phyloP scores from a whole-genome alignment of 1,284 basidiomycete genomes.

The Omphalotus olearius region DNA sequence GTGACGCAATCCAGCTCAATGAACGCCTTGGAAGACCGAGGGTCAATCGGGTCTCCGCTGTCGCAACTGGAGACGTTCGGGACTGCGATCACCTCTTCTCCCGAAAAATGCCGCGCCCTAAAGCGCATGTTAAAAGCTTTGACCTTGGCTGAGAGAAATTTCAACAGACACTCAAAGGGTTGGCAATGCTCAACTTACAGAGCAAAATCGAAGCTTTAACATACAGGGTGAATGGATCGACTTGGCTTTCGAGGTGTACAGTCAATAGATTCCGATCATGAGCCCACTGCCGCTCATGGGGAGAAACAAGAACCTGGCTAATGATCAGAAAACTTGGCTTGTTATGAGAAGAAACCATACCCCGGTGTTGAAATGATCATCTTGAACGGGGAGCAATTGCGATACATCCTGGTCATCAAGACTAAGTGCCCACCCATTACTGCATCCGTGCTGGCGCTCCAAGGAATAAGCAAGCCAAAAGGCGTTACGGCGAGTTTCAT shows the following conservation, averaged over 20 bases:
- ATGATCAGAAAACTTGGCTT: conserved; percentile 17
- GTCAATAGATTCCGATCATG: conserved; percentile 55
- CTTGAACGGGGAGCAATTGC: conserved; percentile 62
- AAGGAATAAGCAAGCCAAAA: conserved; percentile 71
- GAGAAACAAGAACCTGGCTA: conserved; percentile 45
- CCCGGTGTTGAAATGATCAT: conserved; percentile 56
- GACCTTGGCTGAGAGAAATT: conserved; percentile 39
- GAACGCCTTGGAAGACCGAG: conserved; percentile 58
- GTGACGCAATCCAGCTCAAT: conserved; percentile 59
- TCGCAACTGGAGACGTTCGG: conserved; percentile 10
- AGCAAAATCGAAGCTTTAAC: conserved; percentile 66
- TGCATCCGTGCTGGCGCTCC: conserved; percentile 46
- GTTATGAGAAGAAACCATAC: conserved; percentile 31
- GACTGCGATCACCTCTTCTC: conserved; percentile 40
- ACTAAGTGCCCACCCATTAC: conserved; percentile 67
- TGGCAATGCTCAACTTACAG: conserved; percentile 28
- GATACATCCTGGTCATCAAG: conserved; percentile 70
- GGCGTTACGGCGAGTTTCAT: conserved; percentile 64
- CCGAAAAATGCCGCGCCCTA: conserved; percentile 51
- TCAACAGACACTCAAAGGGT: conserved; percentile 1
- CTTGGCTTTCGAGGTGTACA: conserved; percentile 55
- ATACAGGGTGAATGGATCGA: conserved; percentile 72
- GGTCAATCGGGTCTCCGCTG: conserved; percentile 41
- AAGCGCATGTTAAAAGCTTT: conserved; percentile 74
- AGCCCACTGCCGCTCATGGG: conserved; percentile 64